phyloP scores from a whole-genome alignment of 163 green algal genomes.

The Coccomyxa subellipsoidea region DNA sequence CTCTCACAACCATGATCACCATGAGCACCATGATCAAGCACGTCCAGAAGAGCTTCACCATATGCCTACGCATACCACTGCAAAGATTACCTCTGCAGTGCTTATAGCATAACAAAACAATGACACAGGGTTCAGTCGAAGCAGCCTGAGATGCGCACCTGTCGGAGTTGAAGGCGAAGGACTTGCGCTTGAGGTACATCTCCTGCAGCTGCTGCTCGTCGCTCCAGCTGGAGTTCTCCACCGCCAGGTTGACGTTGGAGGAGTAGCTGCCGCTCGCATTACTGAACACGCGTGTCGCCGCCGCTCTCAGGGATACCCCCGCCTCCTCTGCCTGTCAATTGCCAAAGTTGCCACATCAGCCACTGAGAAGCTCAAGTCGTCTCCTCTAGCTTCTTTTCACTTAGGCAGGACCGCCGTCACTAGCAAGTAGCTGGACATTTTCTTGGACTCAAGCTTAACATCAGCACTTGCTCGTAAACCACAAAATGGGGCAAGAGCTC shows the following conservation, averaged over 20 bases:
- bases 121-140: not conserved
- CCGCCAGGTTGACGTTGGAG: constrained; percentile 98
- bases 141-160: constrained; percentile 27
- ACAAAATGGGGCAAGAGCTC: too few relatives aligned
- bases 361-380: too few relatives aligned
- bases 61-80: not conserved
- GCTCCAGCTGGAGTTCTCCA: constrained; percentile 92
- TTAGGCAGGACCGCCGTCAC: too few relatives aligned
- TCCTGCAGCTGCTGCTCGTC: constrained; percentile 88
- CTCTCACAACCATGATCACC: too few relatives aligned
- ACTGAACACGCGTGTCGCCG: constrained; percentile 94
- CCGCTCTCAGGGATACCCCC: constrained; percentile 68
- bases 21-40: too few relatives aligned
- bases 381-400: too few relatives aligned
- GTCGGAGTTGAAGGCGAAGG: constrained; percentile 97
- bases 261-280: constrained; percentile 95
- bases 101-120: too few relatives aligned
- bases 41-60: too few relatives aligned
- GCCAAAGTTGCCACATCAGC: not conserved
- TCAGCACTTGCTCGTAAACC: too few relatives aligned
- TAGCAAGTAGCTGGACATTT: too few relatives aligned
- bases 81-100: too few relatives aligned
- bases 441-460: too few relatives aligned
- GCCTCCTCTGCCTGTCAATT: constrained; percentile 31
- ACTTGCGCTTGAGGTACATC: constrained; percentile 97